Evolutionary conservation across 2,329 filamentous ascomycete genomes (phyloP), one percentile per base, ranked within the genome.

Genomic region (Purpureocillium takamizusanense): DNA sequence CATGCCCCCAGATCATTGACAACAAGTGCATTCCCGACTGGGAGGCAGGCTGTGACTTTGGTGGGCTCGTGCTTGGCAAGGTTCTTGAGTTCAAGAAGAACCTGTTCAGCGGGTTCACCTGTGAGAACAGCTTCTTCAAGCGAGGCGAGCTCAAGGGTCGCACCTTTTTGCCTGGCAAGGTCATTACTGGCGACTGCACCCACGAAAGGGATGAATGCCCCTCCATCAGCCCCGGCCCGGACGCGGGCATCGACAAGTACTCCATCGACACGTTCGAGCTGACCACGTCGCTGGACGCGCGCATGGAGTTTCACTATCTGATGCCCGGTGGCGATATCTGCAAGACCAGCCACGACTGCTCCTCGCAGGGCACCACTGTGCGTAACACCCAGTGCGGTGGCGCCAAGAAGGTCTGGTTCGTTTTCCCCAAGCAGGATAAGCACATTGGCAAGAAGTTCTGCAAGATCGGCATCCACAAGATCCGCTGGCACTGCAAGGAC

Each of bases 321-420:
- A 94, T 95, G 87, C 74, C 78, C 2, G 86, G 90, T 58, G 85
- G 85, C 50, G 81, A 77, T 12, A 76, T 62, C 43, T 97, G 90
- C 79, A 90, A 85, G 67, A 83, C 94, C 52, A 78, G 76, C 45
- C 68, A 75, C 47, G 56, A 70, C 37, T 94, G 86, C 75, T 76
- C 70, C 46, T 67, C 72, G 39, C 66, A 71, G 13, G 86, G 86
- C 52, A 81, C 78, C 42, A 75, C 73, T 34, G 71, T 95, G 52
- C 66, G 77, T 64, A 95, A 95, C 75, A 77, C 69, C 44, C 87
- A 95, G 72, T 97, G 90, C 60, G 90, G 88, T 76, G 89, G 89
- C 62, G 89, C 90, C 47, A 86, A 74, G 57, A 80, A 78, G 41
- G 87, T 95, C 44, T 79, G 76, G 39, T 80, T 95, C 57, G 64